These are phyloP conservation scores for Casuarina glauca DNA, from an alignment of 306 rosid species.

Conservation along the genomic window DNA sequence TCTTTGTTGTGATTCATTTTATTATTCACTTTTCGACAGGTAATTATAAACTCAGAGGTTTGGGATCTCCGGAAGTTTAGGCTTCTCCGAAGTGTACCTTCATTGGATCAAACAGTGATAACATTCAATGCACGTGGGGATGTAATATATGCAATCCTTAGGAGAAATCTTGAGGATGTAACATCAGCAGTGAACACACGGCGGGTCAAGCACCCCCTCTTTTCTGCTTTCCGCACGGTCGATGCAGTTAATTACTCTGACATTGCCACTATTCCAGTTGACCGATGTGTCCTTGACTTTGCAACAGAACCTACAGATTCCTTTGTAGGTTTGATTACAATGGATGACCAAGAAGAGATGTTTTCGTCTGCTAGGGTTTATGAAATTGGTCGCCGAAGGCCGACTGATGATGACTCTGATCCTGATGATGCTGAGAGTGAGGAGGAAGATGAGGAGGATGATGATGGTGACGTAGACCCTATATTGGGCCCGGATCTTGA, in stretches of 20 bases:
- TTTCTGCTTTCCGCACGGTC: constrained; percentile 89
- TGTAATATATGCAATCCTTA: constrained; percentile 90
- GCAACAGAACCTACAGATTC: constrained; percentile 92
- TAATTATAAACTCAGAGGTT: constrained; percentile 95
- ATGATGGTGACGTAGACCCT: constrained; percentile 52
- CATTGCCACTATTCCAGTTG: constrained; percentile 82
- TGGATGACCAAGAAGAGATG: constrained; percentile 98
- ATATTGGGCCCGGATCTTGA: constrained; percentile 81
- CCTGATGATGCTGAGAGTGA: constrained; percentile 96
- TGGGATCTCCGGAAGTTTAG: constrained; percentile 96
- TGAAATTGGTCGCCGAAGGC: constrained; percentile 92
- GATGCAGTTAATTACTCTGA: constrained; percentile 95
- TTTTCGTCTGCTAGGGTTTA: constrained; percentile 82
- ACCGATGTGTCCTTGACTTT: constrained; percentile 97
- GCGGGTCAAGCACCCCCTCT: constrained; percentile 83
- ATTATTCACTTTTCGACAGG: constrained; percentile 36
- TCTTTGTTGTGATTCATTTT: not conserved
- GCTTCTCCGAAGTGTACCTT: constrained; percentile 89
- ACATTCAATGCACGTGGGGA: constrained; percentile 95
- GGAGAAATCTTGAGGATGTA: constrained; percentile 92
- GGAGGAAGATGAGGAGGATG: constrained; percentile 85
- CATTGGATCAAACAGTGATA: constrained; percentile 85
- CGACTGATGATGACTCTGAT: constrained; percentile 95
- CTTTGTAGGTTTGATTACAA: constrained; percentile 83
- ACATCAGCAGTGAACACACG: constrained; percentile 90